A percentile compares a stretch with the other conserved stretches of the same genome.
Evolutionary conservation across 139 green algal genomes (phyloP).

Genomic region (Axilococcus clingmanii): DNA sequence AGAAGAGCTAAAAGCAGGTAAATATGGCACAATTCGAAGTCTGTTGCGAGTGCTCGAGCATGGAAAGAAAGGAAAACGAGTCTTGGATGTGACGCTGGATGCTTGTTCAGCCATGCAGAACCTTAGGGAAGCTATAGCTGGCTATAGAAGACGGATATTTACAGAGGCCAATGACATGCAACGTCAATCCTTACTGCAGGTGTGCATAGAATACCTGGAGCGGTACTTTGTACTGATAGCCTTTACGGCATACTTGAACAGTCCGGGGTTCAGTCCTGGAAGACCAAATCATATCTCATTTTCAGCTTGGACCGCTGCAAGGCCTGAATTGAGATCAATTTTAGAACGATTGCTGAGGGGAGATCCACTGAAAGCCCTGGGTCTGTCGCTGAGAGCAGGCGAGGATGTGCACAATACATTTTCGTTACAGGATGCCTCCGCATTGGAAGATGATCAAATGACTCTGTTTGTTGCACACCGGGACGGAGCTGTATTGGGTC

Average conservation of each 20-base stretch:
- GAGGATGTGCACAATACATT: not conserved
- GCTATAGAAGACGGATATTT: slow-evolving; percentile 68
- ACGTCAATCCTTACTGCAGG: slow-evolving; percentile 53
- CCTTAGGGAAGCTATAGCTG: slow-evolving; percentile 74
- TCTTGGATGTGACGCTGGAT: slow-evolving; percentile 76
- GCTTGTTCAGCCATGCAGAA: slow-evolving; percentile 75
- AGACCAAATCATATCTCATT: slow-evolving; percentile 41
- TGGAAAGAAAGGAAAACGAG: slow-evolving; percentile 50
- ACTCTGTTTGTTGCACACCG: slow-evolving; percentile 36
- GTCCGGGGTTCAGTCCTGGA: slow-evolving; percentile 43
- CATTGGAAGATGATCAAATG: slow-evolving; percentile 7
- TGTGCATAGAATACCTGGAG: slow-evolving; percentile 79
- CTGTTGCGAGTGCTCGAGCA: slow-evolving; percentile 63
- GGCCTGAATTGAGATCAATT: slow-evolving; percentile 64
- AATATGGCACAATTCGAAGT: slow-evolving; percentile 72
- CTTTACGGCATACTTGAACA: slow-evolving; percentile 73
- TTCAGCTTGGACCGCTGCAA: slow-evolving; percentile 48
- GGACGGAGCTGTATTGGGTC: slow-evolving; percentile 54
- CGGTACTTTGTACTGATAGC: slow-evolving; percentile 74
- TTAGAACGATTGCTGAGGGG: slow-evolving; percentile 65
- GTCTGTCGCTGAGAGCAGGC: no score
- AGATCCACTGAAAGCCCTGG: slow-evolving; percentile 77
- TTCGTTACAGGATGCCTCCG: not conserved
- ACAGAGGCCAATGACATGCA: slow-evolving; percentile 69
- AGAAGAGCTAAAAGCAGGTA: slow-evolving; percentile 39